These are phyloP conservation scores for Pyrenophora tritici-repentis DNA, from an alignment of 2,329 filamentous ascomycete genomes.

Conservation along the genomic window DNA sequence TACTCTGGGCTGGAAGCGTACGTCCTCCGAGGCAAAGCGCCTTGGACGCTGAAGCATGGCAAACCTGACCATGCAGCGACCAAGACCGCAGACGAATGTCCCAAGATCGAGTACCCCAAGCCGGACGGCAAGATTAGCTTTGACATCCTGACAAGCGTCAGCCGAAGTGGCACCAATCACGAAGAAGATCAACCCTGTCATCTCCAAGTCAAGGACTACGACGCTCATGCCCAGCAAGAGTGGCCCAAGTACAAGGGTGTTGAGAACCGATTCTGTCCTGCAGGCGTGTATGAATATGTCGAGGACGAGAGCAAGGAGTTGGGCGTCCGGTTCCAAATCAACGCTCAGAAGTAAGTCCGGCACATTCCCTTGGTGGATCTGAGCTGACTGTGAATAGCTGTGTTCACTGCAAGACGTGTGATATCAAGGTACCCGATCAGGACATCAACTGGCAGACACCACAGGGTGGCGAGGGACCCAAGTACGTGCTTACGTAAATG, in stretches of 20 bases:
- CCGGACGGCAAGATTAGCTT: conserved; percentile 94
- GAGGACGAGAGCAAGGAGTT: conserved; percentile 86
- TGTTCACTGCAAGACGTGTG: conserved; percentile 99
- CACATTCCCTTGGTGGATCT: background rate
- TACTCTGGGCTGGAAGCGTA: conserved; percentile 95
- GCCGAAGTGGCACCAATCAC: conserved; percentile 94
- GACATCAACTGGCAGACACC: conserved; percentile 94
- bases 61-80: conserved; percentile 78
- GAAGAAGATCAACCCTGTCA: conserved; percentile 98
- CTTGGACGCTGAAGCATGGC: conserved; percentile 92
- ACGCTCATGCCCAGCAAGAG: conserved; percentile 79
- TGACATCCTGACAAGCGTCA: conserved; percentile 94
- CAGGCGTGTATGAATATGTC: conserved; percentile 96
- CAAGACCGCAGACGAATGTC: conserved; percentile 75
- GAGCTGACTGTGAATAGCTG: conserved; percentile 64
- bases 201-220: conserved; percentile 93
- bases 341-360: conserved; percentile 85
- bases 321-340: conserved; percentile 96
- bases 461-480: conserved; percentile 80
- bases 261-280: conserved; percentile 96
- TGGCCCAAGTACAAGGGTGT: conserved; percentile 89
- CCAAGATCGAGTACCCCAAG: conserved; percentile 95
- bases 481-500: conserved; percentile 64
- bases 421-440: conserved; percentile 96
- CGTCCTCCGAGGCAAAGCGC: conserved; percentile 79